These are phyloP conservation scores for Fraxinus quadrangulata DNA, from an alignment of 257 asterid species.

Conservation along the genomic window DNA sequence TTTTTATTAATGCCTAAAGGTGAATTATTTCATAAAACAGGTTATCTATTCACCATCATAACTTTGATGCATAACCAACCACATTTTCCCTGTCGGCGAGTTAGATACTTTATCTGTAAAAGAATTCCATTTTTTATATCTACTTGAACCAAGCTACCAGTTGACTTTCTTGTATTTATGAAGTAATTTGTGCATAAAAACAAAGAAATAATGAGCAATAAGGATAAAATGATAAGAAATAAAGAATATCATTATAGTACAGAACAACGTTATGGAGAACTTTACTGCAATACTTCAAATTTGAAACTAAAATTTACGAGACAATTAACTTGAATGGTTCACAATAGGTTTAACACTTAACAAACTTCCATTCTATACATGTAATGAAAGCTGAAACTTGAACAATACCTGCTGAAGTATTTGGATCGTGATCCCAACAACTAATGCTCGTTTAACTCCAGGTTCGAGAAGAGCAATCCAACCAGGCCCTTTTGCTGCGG, in stretches of 20 bases:
- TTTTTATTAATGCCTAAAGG: background rate
- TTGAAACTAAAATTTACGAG: background rate
- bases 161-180: too few species aligned
- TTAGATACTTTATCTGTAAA: too few species aligned
- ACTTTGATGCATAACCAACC: too few species aligned
- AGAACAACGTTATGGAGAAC: background rate
- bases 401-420: conserved; percentile 71
- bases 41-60: background rate
- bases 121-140: too few species aligned
- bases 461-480: conserved; percentile 78
- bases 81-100: too few species aligned
- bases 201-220: too few species aligned
- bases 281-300: background rate
- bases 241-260: too few species aligned
- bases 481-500: conserved; percentile 38
- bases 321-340: background rate
- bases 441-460: conserved; percentile 69
- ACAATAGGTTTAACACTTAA: conserved; percentile 6
- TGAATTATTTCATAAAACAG: background rate
- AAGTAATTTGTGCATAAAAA: too few species aligned
- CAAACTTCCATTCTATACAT: background rate
- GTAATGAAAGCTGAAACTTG: background rate
- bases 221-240: too few species aligned
- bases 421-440: conserved; percentile 77
- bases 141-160: too few species aligned